phyloP scores from a whole-genome alignment of 2,329 filamentous ascomycete species.

The Aspergillus fischeri region DNA sequence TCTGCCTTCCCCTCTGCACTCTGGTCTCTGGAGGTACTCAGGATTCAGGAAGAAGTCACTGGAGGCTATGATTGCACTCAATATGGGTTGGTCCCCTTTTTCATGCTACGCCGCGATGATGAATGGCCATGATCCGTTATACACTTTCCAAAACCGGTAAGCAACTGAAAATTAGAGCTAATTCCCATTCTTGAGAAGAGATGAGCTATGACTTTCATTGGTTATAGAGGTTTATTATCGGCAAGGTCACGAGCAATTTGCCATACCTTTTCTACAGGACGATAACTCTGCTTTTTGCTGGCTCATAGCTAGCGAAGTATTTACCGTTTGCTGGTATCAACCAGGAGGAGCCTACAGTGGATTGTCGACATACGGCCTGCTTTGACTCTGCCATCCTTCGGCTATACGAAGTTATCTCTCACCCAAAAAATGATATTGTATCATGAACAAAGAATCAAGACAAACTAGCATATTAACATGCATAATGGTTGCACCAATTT shows the following conservation, averaged over 20 bases:
- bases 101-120: background rate
- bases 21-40: background rate
- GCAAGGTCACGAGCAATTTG: background rate
- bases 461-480: background rate
- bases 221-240: background rate
- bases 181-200: background rate
- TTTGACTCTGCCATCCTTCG: background rate
- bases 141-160: conserved; percentile 14
- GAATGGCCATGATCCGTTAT: background rate
- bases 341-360: background rate
- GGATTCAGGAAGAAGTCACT: background rate
- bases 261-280: background rate
- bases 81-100: background rate
- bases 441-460: background rate
- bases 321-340: background rate
- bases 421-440: background rate
- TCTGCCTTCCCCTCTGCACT: background rate
- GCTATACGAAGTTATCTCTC: background rate
- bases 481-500: background rate
- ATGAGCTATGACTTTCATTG: background rate
- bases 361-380: background rate
- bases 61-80: background rate
- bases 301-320: background rate
- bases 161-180: background rate
- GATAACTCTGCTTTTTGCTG: background rate